phyloP scores from a whole-genome alignment of 768 basidiomycete species.

The Termitomyces sp. region DNA sequence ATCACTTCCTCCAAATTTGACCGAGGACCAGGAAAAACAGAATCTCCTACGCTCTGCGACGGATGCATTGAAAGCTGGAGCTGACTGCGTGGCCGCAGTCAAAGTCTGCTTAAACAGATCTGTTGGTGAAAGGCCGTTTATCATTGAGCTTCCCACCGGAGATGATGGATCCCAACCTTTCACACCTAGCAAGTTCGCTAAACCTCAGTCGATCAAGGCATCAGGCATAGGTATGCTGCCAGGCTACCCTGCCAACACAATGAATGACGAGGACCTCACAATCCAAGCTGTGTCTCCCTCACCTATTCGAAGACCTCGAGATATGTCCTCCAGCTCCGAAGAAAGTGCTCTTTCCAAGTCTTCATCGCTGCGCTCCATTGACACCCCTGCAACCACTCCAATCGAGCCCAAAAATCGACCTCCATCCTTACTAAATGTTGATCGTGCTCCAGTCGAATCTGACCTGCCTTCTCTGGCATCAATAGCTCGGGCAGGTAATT shows the following conservation, averaged over 20 bases:
- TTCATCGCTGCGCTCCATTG: conserved; percentile 39
- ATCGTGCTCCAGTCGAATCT: conserved; percentile 28
- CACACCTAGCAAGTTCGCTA: conserved; percentile 43
- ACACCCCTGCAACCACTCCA: conserved; percentile 43
- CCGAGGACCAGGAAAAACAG: conserved; percentile 81
- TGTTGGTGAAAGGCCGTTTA: conserved; percentile 53
- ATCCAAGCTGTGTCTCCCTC: conserved; percentile 42
- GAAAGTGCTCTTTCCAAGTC: conserved; percentile 43
- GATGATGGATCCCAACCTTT: conserved; percentile 38
- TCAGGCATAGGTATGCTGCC: conserved; percentile 31
- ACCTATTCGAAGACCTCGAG: conserved; percentile 23
- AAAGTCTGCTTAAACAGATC: conserved; percentile 73
- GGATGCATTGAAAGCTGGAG: conserved; percentile 77
- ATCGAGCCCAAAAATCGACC: conserved; percentile 35
- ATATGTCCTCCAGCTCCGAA: conserved; percentile 46
- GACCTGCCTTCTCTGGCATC: conserved; percentile 50
- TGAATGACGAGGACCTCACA: conserved; percentile 57
- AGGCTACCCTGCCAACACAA: conserved; percentile 28
- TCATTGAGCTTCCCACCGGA: conserved; percentile 56
- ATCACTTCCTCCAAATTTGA: conserved; percentile 36
- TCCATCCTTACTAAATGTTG: conserved; percentile 21
- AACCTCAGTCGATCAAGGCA: conserved; percentile 26
- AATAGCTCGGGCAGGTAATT: conserved; percentile 42
- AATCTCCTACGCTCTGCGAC: conserved; percentile 81
- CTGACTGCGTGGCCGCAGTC: conserved; percentile 84